Conservation (phyloP, 2,329 filamentous ascomycete genomes). For the Hymenoscyphus infarciens region DNA sequence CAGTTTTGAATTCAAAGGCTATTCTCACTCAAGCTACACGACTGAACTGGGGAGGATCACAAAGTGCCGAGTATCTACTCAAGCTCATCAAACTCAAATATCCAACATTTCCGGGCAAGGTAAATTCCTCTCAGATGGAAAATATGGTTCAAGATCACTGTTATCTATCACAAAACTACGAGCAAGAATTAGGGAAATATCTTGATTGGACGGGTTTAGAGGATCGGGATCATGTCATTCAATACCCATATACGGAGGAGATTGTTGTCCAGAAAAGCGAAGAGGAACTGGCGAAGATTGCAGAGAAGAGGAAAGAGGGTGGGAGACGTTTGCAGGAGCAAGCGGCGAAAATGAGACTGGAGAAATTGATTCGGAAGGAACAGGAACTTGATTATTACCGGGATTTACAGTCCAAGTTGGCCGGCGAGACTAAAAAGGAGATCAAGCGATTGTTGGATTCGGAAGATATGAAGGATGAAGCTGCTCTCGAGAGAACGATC, state of each 20-base stretch:
- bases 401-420: slow-evolving; percentile 69
- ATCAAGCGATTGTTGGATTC: slow-evolving; percentile 79
- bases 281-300: slow-evolving; percentile 84
- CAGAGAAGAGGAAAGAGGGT: slow-evolving; percentile 93
- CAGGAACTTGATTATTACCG: slow-evolving; percentile 93
- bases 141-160: slow-evolving; percentile 84
- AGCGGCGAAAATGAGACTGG: slow-evolving; percentile 93
- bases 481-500: slow-evolving; percentile 76
- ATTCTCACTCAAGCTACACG: slow-evolving; percentile 81
- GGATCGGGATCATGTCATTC: slow-evolving; percentile 81
- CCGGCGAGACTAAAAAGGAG: slow-evolving; percentile 85
- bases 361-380: slow-evolving; percentile 94
- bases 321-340: slow-evolving; percentile 90
- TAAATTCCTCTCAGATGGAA: slow-evolving; percentile 83
- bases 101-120: slow-evolving; percentile 79
- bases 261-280: slow-evolving; percentile 87
- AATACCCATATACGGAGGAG: slow-evolving; percentile 92
- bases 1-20: slow-evolving; percentile 82
- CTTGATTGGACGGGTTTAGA: slow-evolving; percentile 91
- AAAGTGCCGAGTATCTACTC: slow-evolving; percentile 84
- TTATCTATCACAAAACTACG: slow-evolving; percentile 82
- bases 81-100: slow-evolving; percentile 92
- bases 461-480: slow-evolving; percentile 89
- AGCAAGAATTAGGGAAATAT: slow-evolving; percentile 69
- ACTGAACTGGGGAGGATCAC: slow-evolving; percentile 91